Base-by-base conservation (phyloP, 345 rosid genomes). In the Sisymbrium altissimum region DNA sequence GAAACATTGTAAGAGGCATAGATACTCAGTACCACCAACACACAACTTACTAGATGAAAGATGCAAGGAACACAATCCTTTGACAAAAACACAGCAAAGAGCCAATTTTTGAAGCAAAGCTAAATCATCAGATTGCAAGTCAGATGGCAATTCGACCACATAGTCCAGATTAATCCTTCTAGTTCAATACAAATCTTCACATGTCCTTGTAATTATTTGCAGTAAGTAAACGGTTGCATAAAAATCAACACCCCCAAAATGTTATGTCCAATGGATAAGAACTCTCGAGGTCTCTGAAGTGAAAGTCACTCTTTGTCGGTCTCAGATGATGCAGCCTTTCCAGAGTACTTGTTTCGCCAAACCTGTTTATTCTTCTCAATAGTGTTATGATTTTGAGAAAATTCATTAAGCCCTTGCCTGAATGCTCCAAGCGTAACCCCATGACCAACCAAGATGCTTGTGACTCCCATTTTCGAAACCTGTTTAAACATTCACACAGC, bases 401-500 rank as follows among this genome's bases (percentile, higher is more conserved):
- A 89, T 64, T 83, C 81, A 30, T 80, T 77, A 15, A 93, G 87
- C 68, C 98, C 98, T 63, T 88, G 84, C 66, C 92, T 82, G 54
- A 93, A 67, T 52, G 89, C 91, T 59, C 91, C 96, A 33, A 93
- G 92, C 27, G 81, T 87, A 35, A 91, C 87, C 15, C 96, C 98
- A 36, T 91, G 65, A 3, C 74, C 81, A 0, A 89, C 93, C 76
- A 80, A 63, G 60, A 86, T 80, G 81, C 93, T 84, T 7, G 96
- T 85, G 1, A 84, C 95, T 66, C 98, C 98, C 96, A 88, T 85
- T 73, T 86, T 87, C 0, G 91, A 90, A 60, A 87, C 86, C 98
- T 92, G 83, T 41, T 38, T 11, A 52, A 27, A 19, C 58, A 59
- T 48, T 61, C 58, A 25, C n/a, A 30, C 25, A 25, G 12, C n/a